phyloP scores from a whole-genome alignment of 108 stramenopile species.

The Stephanodiscus triporus region DNA sequence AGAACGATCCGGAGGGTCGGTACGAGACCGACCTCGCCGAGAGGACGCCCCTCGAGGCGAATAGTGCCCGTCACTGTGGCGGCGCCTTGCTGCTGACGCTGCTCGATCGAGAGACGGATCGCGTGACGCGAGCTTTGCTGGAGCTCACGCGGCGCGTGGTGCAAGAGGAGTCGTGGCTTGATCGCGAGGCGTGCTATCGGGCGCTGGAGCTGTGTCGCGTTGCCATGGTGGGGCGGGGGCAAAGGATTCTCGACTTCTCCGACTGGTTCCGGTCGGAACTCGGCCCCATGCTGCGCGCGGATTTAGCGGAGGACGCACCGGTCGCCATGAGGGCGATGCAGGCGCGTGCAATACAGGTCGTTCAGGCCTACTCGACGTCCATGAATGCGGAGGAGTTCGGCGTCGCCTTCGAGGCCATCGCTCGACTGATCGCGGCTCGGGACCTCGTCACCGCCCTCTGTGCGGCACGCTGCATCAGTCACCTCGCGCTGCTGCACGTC shows the following conservation, averaged over 20 bases:
- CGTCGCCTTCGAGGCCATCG: slow-evolving; percentile 20
- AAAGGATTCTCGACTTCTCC: slow-evolving; percentile 26
- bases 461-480: slow-evolving; percentile 34
- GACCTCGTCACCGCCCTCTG: slow-evolving; percentile 37
- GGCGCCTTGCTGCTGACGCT: slow-evolving; percentile 25
- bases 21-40: slow-evolving; percentile 42
- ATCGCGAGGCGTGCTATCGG: slow-evolving; percentile 40
- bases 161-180: slow-evolving; percentile 17
- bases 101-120: slow-evolving; percentile 31
- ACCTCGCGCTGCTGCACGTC: slow-evolving; percentile 31
- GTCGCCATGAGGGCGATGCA: slow-evolving; percentile 39
- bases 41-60: slow-evolving; percentile 7
- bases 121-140: slow-evolving; percentile 23
- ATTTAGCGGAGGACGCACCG: slow-evolving; percentile 18
- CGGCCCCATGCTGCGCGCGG: slow-evolving; percentile 18
- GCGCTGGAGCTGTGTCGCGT: slow-evolving; percentile 29
- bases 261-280: slow-evolving; percentile 34
- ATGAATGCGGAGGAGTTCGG: slow-evolving; percentile 36
- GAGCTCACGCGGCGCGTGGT: slow-evolving; percentile 20
- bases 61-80: slow-evolving; percentile 38
- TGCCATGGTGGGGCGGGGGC: slow-evolving; percentile 23
- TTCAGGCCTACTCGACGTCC: slow-evolving; percentile 27
- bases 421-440: slow-evolving; percentile 24
- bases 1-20: slow-evolving; percentile 34
- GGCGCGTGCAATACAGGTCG: slow-evolving; percentile 33